Conservation (phyloP, 1,284 basidiomycete species). For the Pulchroboletus neoregius region DNA sequence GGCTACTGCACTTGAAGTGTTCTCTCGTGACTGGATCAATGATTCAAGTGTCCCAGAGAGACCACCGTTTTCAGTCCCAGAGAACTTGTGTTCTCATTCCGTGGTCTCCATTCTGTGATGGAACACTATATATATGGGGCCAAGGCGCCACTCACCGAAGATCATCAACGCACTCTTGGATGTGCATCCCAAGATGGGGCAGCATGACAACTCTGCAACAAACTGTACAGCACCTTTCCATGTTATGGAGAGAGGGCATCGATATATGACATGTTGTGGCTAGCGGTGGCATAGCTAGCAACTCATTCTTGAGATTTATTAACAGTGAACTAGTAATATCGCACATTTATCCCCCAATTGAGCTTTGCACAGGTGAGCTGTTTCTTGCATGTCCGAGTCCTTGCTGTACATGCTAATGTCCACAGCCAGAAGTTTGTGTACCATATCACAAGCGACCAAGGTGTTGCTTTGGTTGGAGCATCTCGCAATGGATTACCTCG, state of each 20-base stretch:
- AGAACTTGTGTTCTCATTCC: slow-evolving; percentile 70
- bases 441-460: too few relatives aligned
- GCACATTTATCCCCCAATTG: slow-evolving; percentile 65
- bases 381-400: background rate
- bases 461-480: background rate
- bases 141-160: slow-evolving; percentile 33
- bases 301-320: slow-evolving; percentile 53
- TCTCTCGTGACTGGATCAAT: slow-evolving; percentile 40
- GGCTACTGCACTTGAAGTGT: slow-evolving; percentile 76
- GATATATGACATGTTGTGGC: slow-evolving; percentile 62
- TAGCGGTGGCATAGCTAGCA: slow-evolving; percentile 90
- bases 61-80: slow-evolving; percentile 50
- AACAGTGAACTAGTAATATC: slow-evolving; percentile 33
- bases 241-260: slow-evolving; percentile 41
- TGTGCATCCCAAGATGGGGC: slow-evolving; percentile 71
- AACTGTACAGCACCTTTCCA: slow-evolving; percentile 62
- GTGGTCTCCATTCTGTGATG: slow-evolving; percentile 66
- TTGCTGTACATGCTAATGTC: background rate
- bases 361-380: slow-evolving; percentile 74
- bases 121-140: slow-evolving; percentile 45
- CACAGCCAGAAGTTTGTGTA: too few relatives aligned
- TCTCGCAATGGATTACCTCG: too few relatives aligned
- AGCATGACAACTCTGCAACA: slow-evolving; percentile 70
- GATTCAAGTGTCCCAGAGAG: slow-evolving; percentile 33
- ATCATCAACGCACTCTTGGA: slow-evolving; percentile 47